A percentile compares a stretch with the other conserved stretches of the same genome.
These are phyloP conservation scores for Spinacia oleracea DNA, from an alignment of 179 eudicot genomes.

Conservation along the genomic window DNA sequence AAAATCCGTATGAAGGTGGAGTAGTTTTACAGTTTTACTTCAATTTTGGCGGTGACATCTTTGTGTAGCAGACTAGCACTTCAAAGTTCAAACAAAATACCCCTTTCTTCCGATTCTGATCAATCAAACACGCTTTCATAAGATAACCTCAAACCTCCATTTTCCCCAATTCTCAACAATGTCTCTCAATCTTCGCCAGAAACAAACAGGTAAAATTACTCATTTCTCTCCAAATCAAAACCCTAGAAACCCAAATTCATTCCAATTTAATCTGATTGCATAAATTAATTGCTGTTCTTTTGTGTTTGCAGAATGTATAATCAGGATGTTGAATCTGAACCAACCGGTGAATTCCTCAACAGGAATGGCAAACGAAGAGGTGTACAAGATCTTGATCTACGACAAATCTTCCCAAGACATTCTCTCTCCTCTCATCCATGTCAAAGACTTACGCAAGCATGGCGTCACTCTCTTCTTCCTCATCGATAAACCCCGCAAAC, in stretches of 20 bases:
- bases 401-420: slow-evolving; percentile 78
- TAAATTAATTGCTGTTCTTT: not conserved
- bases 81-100: not conserved
- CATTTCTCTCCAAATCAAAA: not conserved
- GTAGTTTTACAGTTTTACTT: too few species aligned
- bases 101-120: not conserved
- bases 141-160: too few species aligned
- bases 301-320: slow-evolving; percentile 62
- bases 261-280: not conserved
- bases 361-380: slow-evolving; percentile 77
- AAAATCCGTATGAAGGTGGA: too few species aligned
- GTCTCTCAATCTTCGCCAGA: slow-evolving; percentile 77
- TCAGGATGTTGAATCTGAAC: slow-evolving; percentile 87
- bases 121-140: not conserved
- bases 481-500: slow-evolving; percentile 79
- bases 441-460: slow-evolving; percentile 86
- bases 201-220: slow-evolving; percentile 55
- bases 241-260: not conserved
- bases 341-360: slow-evolving; percentile 62
- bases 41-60: slow-evolving; percentile 2
- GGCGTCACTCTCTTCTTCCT: slow-evolving; percentile 90
- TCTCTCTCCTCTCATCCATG: slow-evolving; percentile 85
- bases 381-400: slow-evolving; percentile 90
- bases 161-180: slow-evolving; percentile 26
- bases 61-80: not conserved